These are phyloP conservation scores for Cladosporium austrohemisphaericum DNA, from an alignment of 2,329 filamentous ascomycete species.

Conservation along the genomic window DNA sequence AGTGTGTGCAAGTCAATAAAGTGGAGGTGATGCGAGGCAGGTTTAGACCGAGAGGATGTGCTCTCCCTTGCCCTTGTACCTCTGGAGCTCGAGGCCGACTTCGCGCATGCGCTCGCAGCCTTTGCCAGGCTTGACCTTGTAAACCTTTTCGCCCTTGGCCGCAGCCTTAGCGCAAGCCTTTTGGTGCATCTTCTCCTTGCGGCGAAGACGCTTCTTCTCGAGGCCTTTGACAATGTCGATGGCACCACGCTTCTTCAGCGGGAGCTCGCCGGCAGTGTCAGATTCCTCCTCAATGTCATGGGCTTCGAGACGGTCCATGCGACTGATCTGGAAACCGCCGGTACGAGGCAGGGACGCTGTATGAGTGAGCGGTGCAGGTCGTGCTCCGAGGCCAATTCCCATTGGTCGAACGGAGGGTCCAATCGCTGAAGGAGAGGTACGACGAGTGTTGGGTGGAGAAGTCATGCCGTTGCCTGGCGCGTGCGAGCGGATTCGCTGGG, in stretches of 20 bases:
- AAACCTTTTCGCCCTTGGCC: constrained; percentile 58
- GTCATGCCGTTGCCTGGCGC: constrained; percentile 41
- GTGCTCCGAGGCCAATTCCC: constrained; percentile 48
- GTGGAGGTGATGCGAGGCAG: neutral
- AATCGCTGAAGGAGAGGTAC: constrained; percentile 37
- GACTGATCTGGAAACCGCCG: constrained; percentile 56
- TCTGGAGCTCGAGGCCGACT: constrained; percentile 82
- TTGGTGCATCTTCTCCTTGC: constrained; percentile 86
- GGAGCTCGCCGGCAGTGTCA: constrained; percentile 50
- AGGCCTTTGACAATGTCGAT: constrained; percentile 97
- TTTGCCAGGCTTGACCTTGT: constrained; percentile 72
- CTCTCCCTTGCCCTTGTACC: constrained; percentile 63
- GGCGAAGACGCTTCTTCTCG: constrained; percentile 87
- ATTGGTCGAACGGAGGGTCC: constrained; percentile 49
- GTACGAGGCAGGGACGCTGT: constrained; percentile 85
- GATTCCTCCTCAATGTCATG: constrained; percentile 41
- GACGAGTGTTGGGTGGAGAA: constrained; percentile 65
- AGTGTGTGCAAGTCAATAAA: neutral
- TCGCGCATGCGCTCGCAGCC: constrained; percentile 92
- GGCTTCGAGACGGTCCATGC: constrained; percentile 22
- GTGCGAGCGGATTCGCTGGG: constrained; percentile 53
- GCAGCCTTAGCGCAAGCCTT: constrained; percentile 82
- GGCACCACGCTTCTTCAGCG: constrained; percentile 68
- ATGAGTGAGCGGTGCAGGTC: constrained; percentile 62
- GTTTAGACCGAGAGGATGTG: constrained; percentile 45